These are phyloP conservation scores for Thermothelomyces thermophilus DNA, from an alignment of 2,329 filamentous ascomycete genomes.

Conservation along the genomic window DNA sequence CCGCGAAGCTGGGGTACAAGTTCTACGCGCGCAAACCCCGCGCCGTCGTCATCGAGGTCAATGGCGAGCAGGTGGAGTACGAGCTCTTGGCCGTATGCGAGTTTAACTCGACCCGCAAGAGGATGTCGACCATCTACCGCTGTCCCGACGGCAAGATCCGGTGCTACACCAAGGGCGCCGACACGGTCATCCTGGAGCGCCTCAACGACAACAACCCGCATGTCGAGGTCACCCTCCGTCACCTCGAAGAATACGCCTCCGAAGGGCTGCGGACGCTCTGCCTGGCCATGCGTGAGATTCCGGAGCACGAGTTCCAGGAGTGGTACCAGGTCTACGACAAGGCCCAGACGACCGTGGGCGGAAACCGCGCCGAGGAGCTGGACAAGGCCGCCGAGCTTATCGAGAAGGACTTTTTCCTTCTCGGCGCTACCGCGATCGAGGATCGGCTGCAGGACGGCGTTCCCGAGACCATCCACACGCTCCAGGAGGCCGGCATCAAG, in stretches of 20 bases:
- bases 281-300: conserved; percentile 86
- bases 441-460: conserved; percentile 96
- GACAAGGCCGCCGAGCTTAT: conserved; percentile 97
- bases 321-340: conserved; percentile 84
- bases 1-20: conserved; percentile 75
- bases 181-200: conserved; percentile 94
- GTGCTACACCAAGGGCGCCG: conserved; percentile 92
- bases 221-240: conserved; percentile 82
- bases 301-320: conserved; percentile 80
- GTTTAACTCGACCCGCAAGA: conserved; percentile 95
- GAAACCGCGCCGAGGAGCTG: conserved; percentile 86
- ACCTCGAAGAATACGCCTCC: conserved; percentile 97
- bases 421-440: conserved; percentile 95
- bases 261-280: conserved; percentile 93
- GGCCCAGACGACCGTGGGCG: conserved; percentile 82
- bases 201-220: conserved; percentile 76
- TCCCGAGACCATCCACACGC: conserved; percentile 93
- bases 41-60: conserved; percentile 74
- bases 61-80: conserved; percentile 69
- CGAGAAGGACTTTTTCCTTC: conserved; percentile 81
- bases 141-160: conserved; percentile 94
- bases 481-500: conserved; percentile 96
- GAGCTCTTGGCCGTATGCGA: conserved; percentile 95
- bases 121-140: conserved; percentile 96
- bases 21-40: conserved; percentile 88